Base-by-base conservation (phyloP, 768 basidiomycete species). In the Collybia sp. region DNA sequence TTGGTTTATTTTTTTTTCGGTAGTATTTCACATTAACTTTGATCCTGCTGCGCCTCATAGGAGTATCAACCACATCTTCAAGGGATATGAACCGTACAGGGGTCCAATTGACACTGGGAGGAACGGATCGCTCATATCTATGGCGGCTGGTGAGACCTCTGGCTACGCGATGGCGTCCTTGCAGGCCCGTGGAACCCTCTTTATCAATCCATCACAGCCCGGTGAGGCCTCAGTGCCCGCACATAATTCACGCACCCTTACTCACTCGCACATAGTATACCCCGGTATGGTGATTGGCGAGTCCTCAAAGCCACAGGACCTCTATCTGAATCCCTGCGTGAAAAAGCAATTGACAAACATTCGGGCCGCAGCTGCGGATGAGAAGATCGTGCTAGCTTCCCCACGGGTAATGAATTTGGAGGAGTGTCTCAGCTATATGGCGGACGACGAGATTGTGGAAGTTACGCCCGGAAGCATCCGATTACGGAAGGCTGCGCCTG, bases 31-130 rank as follows among this genome's bases (percentile, higher is more conserved):
- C 30, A 8, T 25, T 25, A 25, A 25, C 25, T 25, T 25, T 8
- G 25, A 8, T 25, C 25, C 52, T n/a, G 48, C 33, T 47, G 12
- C 33, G 39, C 12, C 12, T 13, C 25, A 10, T 44, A 72, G 71
- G 40, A 72, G 73, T n/a, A 69, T 77, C 46, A 75, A 74, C 49
- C 75, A 77, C 46, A 75, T 73, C 13, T 77, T 77, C 63, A 74
- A 75, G 48, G 73, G 59, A 1, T 77, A 77, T 42, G 68, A 72
- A 42, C 64, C 69, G 0, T 72, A 57, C 57, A 68, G 64, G 36
- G 73, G 73, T 3, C 57, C 56, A 8, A 69, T 75, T 30, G 72
- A 75, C 45, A 75, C 75, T 2, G 73, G 73, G 1, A 62, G 75
- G 17, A 75, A 73, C 43, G 75, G 72, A 6, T 65, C 73, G 36